A percentile compares a stretch with the other conserved stretches of the same genome.
These are phyloP conservation scores for Podospora sp. DNA, from an alignment of 495 filamentous ascomycete species.

Conservation along the genomic window DNA sequence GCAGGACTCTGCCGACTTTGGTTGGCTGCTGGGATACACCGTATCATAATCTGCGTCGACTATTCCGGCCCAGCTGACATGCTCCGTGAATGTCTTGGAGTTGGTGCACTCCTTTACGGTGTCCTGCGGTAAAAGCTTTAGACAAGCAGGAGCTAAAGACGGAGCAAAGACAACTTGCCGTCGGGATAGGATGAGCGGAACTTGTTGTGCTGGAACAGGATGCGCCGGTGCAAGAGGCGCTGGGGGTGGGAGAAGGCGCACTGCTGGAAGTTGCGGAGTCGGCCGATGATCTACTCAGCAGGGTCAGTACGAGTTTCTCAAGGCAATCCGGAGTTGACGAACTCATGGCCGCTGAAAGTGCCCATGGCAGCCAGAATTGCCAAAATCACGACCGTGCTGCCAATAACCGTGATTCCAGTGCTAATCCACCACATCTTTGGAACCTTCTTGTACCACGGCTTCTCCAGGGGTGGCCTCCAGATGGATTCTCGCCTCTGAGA, in stretches of 20 bases:
- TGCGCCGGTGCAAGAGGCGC: not conserved
- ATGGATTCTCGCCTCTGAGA: conserved; percentile 16
- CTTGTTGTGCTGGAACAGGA: not conserved
- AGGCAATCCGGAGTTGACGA: not conserved
- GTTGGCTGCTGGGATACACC: not conserved
- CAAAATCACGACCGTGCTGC: conserved; percentile 29
- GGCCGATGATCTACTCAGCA: not conserved
- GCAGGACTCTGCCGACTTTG: conserved; percentile 22
- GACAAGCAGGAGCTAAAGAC: not conserved
- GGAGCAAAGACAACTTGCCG: not conserved
- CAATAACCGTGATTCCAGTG: conserved; percentile 24
- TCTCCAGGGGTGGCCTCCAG: conserved; percentile 25
- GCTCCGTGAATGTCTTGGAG: conserved; percentile 22
- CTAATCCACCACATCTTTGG: conserved; percentile 25
- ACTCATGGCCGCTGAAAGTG: conserved; percentile 21
- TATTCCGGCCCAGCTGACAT: conserved; percentile 23
- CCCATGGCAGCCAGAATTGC: conserved; percentile 36
- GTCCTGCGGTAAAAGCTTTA: not conserved
- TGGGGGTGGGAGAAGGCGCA: not conserved
- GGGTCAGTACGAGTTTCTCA: not conserved
- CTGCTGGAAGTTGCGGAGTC: not conserved
- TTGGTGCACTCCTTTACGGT: conserved; percentile 20
- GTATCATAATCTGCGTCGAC: not conserved
- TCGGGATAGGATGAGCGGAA: not conserved
- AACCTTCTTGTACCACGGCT: conserved; percentile 33